These are phyloP conservation scores for Trametes versicolor DNA, from an alignment of 1,284 basidiomycete genomes.

Conservation along the genomic window DNA sequence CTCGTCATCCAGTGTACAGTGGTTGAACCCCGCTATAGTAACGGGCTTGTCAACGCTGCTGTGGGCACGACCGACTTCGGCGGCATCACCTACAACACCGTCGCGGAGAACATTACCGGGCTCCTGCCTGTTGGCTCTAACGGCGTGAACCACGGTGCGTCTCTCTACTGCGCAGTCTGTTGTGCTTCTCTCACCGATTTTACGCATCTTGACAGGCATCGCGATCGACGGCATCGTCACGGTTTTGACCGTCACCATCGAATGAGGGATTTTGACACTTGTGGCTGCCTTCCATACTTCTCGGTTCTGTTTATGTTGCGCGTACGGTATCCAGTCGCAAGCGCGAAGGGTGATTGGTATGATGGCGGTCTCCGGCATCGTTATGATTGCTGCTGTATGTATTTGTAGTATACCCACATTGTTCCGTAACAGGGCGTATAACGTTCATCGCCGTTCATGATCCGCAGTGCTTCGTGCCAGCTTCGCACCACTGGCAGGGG, in stretches of 20 bases:
- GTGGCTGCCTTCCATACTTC: no score
- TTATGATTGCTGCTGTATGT: no score
- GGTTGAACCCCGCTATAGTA: slow-evolving; percentile 39
- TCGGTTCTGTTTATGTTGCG: no score
- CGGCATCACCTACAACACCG: slow-evolving; percentile 60
- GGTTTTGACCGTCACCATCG: slow-evolving; percentile 55
- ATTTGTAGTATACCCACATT: no score
- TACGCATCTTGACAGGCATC: slow-evolving; percentile 47
- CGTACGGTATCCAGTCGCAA: no score
- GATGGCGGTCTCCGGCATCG: no score
- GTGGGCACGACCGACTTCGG: slow-evolving; percentile 53
- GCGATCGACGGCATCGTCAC: slow-evolving; percentile 57
- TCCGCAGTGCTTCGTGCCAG: no score
- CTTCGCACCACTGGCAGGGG: no score
- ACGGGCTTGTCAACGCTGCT: slow-evolving; percentile 55
- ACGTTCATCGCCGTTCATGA: no score
- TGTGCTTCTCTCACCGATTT: neutral
- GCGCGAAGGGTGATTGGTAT: no score
- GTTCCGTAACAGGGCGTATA: no score
- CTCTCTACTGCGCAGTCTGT: no score
- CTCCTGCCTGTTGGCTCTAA: slow-evolving; percentile 59
- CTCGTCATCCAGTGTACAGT: neutral
- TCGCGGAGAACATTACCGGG: slow-evolving; percentile 56
- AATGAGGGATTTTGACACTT: slow-evolving; percentile 26
- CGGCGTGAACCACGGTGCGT: slow-evolving; percentile 58